Percentiles rank a stretch among this genome's conserved stretches.
These are phyloP conservation scores for Stachybotrys elegans DNA, from an alignment of 2,329 filamentous ascomycete genomes.

Conservation along the genomic window DNA sequence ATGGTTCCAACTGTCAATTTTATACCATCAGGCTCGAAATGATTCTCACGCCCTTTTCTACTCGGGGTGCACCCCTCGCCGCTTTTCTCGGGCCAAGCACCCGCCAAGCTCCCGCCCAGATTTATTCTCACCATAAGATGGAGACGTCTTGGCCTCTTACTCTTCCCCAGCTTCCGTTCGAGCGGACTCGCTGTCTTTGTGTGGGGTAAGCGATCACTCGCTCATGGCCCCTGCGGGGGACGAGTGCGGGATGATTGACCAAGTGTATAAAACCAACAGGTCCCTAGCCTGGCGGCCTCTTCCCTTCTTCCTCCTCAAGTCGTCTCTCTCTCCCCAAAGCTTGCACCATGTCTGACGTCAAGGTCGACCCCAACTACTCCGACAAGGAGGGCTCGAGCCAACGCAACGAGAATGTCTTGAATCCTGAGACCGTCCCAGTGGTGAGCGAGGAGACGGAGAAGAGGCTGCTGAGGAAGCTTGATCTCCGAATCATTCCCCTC, in stretches of 20 bases:
- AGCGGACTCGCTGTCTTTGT: background rate
- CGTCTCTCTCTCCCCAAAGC: background rate
- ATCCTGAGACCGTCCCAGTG: slow-evolving; percentile 3
- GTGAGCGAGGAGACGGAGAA: slow-evolving; percentile 11
- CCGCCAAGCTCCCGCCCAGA: background rate
- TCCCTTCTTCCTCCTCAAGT: background rate
- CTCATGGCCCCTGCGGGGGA: background rate
- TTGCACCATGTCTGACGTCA: background rate
- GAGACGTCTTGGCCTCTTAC: background rate
- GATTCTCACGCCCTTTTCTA: background rate
- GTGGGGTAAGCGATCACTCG: background rate
- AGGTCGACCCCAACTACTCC: background rate
- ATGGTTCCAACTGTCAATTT: background rate
- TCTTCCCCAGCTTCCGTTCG: slow-evolving; percentile 3
- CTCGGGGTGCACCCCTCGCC: no score
- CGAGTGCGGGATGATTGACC: background rate
- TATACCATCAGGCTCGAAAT: background rate
- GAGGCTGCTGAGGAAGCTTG: slow-evolving; percentile 21
- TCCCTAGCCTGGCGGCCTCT: background rate
- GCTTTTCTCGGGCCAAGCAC: background rate
- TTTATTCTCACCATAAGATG: background rate
- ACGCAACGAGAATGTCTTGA: slow-evolving; percentile 12
- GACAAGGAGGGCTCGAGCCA: background rate
- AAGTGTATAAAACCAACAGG: background rate
- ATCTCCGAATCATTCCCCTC: slow-evolving; percentile 25